Percentiles rank a stretch among this genome's conserved stretches.
Evolutionary conservation across 192 early-diverging fungal genomes (phyloP).

Genomic region (Piromyces sp.): DNA sequence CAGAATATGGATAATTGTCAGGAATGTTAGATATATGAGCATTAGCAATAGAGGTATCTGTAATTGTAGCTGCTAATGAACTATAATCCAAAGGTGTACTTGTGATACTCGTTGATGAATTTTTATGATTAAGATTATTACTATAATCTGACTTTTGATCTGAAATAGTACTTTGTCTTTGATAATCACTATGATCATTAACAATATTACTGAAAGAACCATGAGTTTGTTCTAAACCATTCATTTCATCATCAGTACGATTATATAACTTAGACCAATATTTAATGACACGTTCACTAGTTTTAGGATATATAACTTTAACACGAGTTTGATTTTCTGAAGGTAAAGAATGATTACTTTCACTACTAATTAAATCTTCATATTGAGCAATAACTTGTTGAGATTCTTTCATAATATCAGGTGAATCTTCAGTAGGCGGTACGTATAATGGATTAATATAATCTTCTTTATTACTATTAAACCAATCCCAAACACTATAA

Average conservation of each 20-base stretch:
- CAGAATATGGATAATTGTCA: too few species aligned
- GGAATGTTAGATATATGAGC: too few species aligned
- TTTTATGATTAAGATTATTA: background rate
- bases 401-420: background rate
- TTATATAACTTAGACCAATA: background rate
- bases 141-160: too few species aligned
- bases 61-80: background rate
- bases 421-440: background rate
- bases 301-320: background rate
- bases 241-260: background rate
- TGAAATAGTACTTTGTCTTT: too few species aligned
- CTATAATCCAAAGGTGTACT: background rate
- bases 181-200: background rate
- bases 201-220: background rate
- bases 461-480: background rate
- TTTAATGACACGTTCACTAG: background rate
- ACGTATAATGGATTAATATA: background rate
- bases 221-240: background rate
- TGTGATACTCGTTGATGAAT: background rate
- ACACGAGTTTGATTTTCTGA: background rate
- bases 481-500: background rate
- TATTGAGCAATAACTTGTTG: background rate
- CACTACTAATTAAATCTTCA: background rate
- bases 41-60: background rate
- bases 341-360: background rate